Evolutionary conservation across 176 grass and related monocot genomes (phyloP), one percentile per base, ranked within the genome.

Genomic region (Triticum timopheevii): DNA sequence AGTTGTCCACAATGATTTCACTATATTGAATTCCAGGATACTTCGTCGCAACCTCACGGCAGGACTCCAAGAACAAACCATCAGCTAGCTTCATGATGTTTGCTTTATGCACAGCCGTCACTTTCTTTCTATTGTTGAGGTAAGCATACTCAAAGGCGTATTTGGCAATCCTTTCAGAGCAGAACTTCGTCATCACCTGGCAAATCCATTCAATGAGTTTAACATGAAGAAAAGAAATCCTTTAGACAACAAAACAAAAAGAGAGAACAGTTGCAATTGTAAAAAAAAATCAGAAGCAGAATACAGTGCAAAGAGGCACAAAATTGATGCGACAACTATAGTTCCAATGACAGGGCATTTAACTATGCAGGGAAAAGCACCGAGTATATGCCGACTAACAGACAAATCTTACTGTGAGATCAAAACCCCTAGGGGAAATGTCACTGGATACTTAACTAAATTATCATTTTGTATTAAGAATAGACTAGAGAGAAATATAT

Each of bases 71-170:
- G 66, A 99, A 99, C 61, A 99, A 80, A 78, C 97, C 97, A 91
- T 99, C 97, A 68, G 97, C 97, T 78, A 99, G 90, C 84, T 99
- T 99, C 97, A 99, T 99, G 65, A 99, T 99, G 80, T 99, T 99
- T 42, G 97, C 94, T 86, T 99, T 98, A 87, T 97, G 97, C 16
- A 99, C 97, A 3, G 92, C 94, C 59, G 97, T 93, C 71, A 99
- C 97, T 93, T 90, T 99, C 89, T 93, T 99, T 91, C 97, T 86
- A 84, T 99, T 99, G 87, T 99, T 99, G 61, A 99, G 87, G 89
- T 97, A 99, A 44, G 97, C 97, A 78, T 99, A 96, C 92, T 99
- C 97, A 90, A 99, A 99, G 64, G 97, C 97, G 82, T 97, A 99
- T 72, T 97, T 96, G 2, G 97, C 97, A 86, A 99, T 97, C 61